Conservation (phyloP, 257 asterid species). For the Solanum bukasovii region DNA sequence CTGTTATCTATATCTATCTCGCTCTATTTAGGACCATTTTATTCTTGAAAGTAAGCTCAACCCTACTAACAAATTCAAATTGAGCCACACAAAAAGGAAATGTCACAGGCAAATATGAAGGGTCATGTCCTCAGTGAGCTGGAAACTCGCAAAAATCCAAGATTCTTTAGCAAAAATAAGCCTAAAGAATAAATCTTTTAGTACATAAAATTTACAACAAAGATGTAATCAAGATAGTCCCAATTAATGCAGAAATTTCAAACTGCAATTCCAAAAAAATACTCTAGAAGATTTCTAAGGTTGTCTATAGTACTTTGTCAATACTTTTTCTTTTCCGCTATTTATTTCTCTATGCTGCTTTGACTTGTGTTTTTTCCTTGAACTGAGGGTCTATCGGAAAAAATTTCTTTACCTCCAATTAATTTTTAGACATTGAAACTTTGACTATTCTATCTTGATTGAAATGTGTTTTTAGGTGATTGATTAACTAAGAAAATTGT, state of each 20-base stretch:
- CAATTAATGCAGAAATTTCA: too few species aligned
- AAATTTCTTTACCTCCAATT: neutral
- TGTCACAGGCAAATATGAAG: too few species aligned
- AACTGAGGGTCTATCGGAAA: too few species aligned
- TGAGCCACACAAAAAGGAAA: too few species aligned
- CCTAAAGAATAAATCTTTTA: neutral
- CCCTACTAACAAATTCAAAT: neutral
- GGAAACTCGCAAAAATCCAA: too few species aligned
- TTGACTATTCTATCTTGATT: neutral
- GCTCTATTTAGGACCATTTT: neutral
- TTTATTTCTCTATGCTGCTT: neutral
- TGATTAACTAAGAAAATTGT: too few species aligned
- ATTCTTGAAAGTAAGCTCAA: neutral
- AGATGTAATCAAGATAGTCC: too few species aligned
- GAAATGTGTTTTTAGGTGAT: neutral
- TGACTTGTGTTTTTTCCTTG: neutral
- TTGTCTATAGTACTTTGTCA: too few species aligned
- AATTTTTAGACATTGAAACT: neutral
- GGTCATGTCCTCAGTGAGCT: accelerated
- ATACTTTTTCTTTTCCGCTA: neutral
- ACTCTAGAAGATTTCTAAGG: too few species aligned
- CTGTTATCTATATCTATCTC: too few species aligned
- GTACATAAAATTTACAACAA: neutral
- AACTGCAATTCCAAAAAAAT: too few species aligned
- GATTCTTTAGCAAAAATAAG: neutral